Conservation (phyloP, 1,139 yeast genomes). For the Pneumocystis oryctolagi region DNA sequence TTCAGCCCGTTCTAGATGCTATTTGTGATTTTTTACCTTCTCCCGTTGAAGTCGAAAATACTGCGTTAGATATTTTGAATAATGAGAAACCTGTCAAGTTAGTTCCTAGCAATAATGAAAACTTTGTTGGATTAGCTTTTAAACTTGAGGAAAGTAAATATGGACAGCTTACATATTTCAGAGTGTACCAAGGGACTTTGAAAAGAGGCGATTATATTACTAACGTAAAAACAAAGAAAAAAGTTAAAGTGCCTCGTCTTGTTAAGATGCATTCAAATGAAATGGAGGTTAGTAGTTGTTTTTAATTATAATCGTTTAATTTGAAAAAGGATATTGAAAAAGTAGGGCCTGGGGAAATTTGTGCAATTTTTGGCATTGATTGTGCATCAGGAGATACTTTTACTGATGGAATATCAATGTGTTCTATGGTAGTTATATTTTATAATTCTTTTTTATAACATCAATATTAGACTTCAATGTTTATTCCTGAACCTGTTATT, state of each 20-base stretch:
- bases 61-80: conserved; percentile 48
- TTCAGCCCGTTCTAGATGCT: conserved; percentile 84
- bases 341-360: conserved; percentile 94
- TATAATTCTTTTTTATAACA: conserved; percentile 93
- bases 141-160: conserved; percentile 95
- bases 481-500: conserved; percentile 73
- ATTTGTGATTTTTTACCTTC: conserved; percentile 64
- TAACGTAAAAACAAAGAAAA: conserved; percentile 84
- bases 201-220: conserved; percentile 81
- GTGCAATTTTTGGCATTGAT: conserved; percentile 98
- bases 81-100: conserved; percentile 62
- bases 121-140: conserved; percentile 93
- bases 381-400: conserved; percentile 99
- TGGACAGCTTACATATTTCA: conserved; percentile 90
- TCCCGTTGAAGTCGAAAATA: conserved; percentile 73
- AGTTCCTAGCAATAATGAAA: conserved; percentile 56
- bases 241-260: conserved; percentile 82
- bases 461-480: conserved; percentile 96
- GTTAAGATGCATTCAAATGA: conserved; percentile 98
- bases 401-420: conserved; percentile 61
- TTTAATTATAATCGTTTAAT: conserved; percentile 35
- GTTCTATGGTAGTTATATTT: conserved; percentile 93
- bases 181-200: conserved; percentile 92
- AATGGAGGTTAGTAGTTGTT: conserved; percentile 16
- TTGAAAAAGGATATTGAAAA: conserved; percentile 54